phyloP scores from a whole-genome alignment of 148 eudicot genomes.

The Polygonum aviculare region DNA sequence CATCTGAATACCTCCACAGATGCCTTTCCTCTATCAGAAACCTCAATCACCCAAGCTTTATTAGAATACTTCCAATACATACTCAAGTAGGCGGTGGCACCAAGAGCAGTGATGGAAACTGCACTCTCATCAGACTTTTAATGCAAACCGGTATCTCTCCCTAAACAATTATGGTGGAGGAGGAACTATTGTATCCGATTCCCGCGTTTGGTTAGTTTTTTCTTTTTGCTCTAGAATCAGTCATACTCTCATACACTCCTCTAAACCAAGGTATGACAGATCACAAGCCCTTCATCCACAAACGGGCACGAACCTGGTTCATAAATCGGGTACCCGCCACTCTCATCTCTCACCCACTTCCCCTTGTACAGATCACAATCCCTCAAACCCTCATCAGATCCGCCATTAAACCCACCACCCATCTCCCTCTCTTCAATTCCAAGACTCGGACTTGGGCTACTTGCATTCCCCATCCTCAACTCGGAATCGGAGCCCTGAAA shows the following conservation, averaged over 20 bases:
- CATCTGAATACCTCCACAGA: slow-evolving; percentile 50
- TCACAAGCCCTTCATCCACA: no score
- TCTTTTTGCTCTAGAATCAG: no score
- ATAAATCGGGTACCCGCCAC: slow-evolving; percentile 23
- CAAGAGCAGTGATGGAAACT: slow-evolving; percentile 41
- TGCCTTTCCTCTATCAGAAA: slow-evolving; percentile 74
- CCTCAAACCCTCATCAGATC: slow-evolving; percentile 3
- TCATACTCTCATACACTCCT: no score
- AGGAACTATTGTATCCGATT: no score
- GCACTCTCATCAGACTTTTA: slow-evolving; percentile 45
- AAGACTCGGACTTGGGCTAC: no score
- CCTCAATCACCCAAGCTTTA: slow-evolving; percentile 52
- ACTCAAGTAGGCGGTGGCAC: slow-evolving; percentile 57
- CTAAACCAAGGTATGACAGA: no score
- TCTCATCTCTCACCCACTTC: slow-evolving; percentile 70
- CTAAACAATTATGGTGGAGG: no score
- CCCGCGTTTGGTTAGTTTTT: no score
- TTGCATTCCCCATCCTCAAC: no score
- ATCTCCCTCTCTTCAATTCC: neutral
- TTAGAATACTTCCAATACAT: slow-evolving; percentile 82
- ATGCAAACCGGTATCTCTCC: no score
- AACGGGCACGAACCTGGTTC: no score
- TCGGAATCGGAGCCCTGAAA: no score
- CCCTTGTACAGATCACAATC: slow-evolving; percentile 62
- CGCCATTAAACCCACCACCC: neutral